Evolutionary conservation across 78 protist species (phyloP).

Genomic region (Speleostelium caveatum): DNA sequence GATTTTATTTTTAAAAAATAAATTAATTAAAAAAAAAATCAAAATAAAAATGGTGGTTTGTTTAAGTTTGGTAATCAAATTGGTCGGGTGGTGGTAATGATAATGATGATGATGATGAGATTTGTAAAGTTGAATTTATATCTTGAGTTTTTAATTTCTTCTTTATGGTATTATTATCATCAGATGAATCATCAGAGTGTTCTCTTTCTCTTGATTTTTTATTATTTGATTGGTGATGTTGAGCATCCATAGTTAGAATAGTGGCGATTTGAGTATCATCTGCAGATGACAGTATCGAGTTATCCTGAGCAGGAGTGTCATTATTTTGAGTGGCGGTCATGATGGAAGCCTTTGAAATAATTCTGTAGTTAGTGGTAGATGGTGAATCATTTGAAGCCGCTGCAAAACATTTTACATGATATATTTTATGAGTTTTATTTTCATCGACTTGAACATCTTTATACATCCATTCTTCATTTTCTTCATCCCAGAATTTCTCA

Average conservation of each 20-base stretch:
- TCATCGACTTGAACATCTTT: slow-evolving; percentile 29
- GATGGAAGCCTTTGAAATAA: too few relatives aligned
- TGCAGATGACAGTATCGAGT: too few relatives aligned
- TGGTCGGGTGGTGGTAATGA: too few relatives aligned
- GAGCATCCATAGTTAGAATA: too few relatives aligned
- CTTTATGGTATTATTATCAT: neutral
- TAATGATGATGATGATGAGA: too few relatives aligned
- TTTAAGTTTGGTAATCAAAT: too few relatives aligned
- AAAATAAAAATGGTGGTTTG: too few relatives aligned
- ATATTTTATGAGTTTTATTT: slow-evolving; percentile 32
- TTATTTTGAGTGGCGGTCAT: too few relatives aligned
- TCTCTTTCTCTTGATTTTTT: neutral
- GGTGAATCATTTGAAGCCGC: neutral
- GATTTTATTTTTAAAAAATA: too few relatives aligned
- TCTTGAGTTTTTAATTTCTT: neutral
- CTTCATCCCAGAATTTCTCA: slow-evolving; percentile 70
- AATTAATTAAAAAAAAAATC: too few relatives aligned
- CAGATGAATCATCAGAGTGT: neutral
- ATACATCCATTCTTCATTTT: slow-evolving; percentile 79
- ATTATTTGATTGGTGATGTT: neutral
- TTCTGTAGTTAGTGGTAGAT: neutral
- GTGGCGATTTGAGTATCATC: too few relatives aligned
- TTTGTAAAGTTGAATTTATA: neutral
- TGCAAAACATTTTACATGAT: slow-evolving; percentile 48
- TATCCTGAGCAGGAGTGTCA: too few relatives aligned